Conservation (phyloP, 2,329 filamentous ascomycete genomes). For the Fusarium marasasianum region DNA sequence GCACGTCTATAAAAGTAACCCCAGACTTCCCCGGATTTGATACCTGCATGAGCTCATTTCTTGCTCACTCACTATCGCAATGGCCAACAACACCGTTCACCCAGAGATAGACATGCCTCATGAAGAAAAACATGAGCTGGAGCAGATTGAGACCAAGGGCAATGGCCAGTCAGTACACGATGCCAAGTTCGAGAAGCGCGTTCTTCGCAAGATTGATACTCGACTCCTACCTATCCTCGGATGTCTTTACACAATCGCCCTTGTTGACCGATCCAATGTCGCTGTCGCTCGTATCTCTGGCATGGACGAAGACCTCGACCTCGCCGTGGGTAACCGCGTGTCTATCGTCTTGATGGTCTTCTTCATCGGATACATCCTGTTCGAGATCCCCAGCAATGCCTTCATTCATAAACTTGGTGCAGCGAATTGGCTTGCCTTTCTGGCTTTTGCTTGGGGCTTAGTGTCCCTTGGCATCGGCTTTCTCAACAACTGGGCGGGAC, state of each 20-base stretch:
- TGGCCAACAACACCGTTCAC: neutral
- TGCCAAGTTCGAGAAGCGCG: conserved; percentile 21
- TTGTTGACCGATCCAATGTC: conserved; percentile 27
- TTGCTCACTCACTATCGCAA: neutral
- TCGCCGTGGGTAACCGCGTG: conserved; percentile 1
- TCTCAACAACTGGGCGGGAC: conserved; percentile 7
- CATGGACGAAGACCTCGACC: conserved; percentile 24
- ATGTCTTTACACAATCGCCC: conserved; percentile 28
- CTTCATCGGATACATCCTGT: conserved; percentile 29
- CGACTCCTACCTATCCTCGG: conserved; percentile 23
- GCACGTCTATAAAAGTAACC: neutral
- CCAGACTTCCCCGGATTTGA: neutral
- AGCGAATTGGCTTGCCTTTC: conserved; percentile 29
- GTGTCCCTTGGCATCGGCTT: conserved; percentile 28
- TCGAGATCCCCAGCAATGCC: conserved; percentile 26
- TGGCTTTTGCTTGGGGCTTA: conserved; percentile 14
- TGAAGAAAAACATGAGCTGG: conserved; percentile 1
- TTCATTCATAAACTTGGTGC: conserved; percentile 30
- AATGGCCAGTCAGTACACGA: neutral
- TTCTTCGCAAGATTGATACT: conserved; percentile 18
- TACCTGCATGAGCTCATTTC: neutral
- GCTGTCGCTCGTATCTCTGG: conserved; percentile 29
- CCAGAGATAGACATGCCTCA: neutral
- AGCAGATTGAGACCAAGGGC: neutral
- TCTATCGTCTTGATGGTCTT: conserved; percentile 29